Percentiles rank a stretch among this genome's conserved stretches.
phyloP scores from a whole-genome alignment of 768 basidiomycete genomes.

The Dictyophora rubrovolvata region DNA sequence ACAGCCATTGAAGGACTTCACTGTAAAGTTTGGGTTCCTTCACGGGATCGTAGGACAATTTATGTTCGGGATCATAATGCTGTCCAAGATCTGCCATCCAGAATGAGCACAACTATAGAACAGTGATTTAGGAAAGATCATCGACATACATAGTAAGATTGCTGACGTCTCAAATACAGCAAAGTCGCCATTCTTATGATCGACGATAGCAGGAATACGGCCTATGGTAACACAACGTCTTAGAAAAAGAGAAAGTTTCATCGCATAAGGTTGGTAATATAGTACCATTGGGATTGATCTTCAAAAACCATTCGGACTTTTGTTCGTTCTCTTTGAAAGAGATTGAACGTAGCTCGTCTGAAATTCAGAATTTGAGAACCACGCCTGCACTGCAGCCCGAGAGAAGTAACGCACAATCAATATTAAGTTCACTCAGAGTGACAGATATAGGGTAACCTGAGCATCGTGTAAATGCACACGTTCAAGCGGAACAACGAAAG shows the following conservation, averaged over 20 bases:
- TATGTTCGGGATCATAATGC: constrained; percentile 68
- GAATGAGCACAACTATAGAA: neutral
- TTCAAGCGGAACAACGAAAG: neutral
- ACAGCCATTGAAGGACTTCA: constrained; percentile 78
- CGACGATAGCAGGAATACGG: neutral
- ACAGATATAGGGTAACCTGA: constrained; percentile 3
- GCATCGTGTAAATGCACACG: neutral
- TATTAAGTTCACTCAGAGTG: constrained; percentile 1
- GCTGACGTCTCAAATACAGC: neutral
- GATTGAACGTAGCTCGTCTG: neutral
- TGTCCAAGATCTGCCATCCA: constrained; percentile 42
- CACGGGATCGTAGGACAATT: constrained; percentile 52
- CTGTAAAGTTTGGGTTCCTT: constrained; percentile 52
- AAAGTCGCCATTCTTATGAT: neutral
- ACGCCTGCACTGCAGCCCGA: no score
- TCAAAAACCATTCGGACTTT: constrained; percentile 9
- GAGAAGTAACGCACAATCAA: neutral
- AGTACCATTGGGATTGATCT: constrained; percentile 8
- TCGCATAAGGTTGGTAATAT: neutral
- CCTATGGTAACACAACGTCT: constrained; percentile 14
- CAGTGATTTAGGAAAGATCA: neutral
- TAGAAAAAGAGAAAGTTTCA: neutral
- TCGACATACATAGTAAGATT: constrained; percentile 19
- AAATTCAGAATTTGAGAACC: neutral
- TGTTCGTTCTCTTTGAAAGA: constrained; percentile 8